phyloP scores from a whole-genome alignment of 1,284 basidiomycete species.

The Papiliotrema nemorosa region DNA sequence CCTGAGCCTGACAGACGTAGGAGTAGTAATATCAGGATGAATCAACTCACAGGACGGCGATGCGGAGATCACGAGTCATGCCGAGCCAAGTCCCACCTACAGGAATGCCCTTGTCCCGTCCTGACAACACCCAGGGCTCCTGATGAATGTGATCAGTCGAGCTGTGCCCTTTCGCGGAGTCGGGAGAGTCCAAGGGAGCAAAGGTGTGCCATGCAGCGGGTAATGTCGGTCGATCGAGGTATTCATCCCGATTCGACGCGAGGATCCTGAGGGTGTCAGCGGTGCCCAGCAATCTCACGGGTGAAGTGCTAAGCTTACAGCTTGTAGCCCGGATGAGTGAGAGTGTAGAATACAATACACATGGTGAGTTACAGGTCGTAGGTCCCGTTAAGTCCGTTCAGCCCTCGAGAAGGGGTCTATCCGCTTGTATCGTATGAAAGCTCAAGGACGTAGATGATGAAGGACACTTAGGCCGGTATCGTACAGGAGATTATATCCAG shows the following conservation, averaged over 20 bases:
- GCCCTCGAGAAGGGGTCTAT: too few species aligned
- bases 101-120: conserved; percentile 27
- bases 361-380: too few species aligned
- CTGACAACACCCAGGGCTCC: conserved; percentile 28
- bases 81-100: conserved; percentile 44
- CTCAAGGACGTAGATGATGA: too few species aligned
- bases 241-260: conserved; percentile 47
- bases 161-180: neutral
- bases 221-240: conserved; percentile 36
- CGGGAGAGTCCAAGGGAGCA: conserved; percentile 5
- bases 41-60: conserved; percentile 39
- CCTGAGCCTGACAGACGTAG: neutral
- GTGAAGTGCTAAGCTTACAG: conserved; percentile 26
- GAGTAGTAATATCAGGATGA: neutral
- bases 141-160: neutral
- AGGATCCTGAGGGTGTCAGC: conserved; percentile 30
- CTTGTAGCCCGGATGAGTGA: conserved; percentile 37
- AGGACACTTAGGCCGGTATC: too few species aligned
- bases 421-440: too few species aligned
- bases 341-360: conserved; percentile 47
- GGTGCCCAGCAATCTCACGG: neutral
- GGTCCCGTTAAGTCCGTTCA: too few species aligned
- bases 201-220: conserved; percentile 46
- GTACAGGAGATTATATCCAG: too few species aligned
- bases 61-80: conserved; percentile 33